Evolutionary conservation across 352 stramenopile species (phyloP), one percentile per base, ranked within the genome.

Genomic region (Nannochloropsis limnetica): DNA sequence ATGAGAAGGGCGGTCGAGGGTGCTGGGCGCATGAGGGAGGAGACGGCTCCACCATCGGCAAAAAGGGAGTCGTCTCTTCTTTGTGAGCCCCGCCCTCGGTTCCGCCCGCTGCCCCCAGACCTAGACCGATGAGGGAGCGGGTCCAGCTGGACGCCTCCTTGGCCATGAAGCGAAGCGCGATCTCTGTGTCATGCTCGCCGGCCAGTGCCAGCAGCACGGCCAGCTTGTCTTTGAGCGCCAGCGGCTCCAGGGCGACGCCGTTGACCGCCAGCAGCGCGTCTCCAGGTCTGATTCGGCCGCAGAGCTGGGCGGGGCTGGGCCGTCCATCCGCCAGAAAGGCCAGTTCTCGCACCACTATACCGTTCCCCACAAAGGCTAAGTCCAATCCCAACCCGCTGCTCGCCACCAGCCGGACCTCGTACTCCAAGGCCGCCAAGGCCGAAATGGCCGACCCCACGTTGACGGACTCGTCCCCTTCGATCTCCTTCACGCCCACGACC

Each of bases 101-200:
- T 29, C 61, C 61, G n/a, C n/a, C 61, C n/a, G 61, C 11, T 74
- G n/a, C 61, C 3, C 61, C 61, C 61, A 74, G 25, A 74, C 61
- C 61, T 11, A 74, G 61, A 8, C 11, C n/a, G n/a, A 74, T 15
- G 11, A 74, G 20, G 0, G 61, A 74, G 5, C 61, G 61, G 22
- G 61, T 74, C 61, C 61, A 74, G 61, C 61, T 74, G n/a, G 61
- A 74, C 11, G 61, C 61, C 61, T 74, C 61, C 61, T 74, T 74
- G n/a, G 61, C 61, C 61, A 28, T 74, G n/a, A 74, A 74, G 11
- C 61, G 61, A 20, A 74, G 61, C 11, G 25, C 9, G 22, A 74
- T 74, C 61, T 74, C 61, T 29, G 61, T 74, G 61, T 74, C 61
- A 8, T 74, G n/a, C 11, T 74, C 61, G n/a, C 61, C n/a, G 61